Base-by-base conservation (phyloP, 2,329 filamentous ascomycete species). In the Sporothrix sp. region DNA sequence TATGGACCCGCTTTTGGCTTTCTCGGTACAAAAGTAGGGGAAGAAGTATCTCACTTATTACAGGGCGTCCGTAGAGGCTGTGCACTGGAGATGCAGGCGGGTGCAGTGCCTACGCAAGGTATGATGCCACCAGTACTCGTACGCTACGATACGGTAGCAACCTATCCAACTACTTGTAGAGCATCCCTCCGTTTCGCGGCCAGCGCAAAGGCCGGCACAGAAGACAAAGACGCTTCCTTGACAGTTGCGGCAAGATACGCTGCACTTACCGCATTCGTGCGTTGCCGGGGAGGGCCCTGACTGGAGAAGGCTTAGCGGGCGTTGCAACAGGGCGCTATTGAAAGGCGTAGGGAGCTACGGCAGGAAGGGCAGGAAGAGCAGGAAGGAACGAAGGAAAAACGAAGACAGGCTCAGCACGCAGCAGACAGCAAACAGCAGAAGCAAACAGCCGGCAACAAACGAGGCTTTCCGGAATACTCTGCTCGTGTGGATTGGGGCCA, bases 281-380 rank as follows among this genome's bases (percentile, higher is more conserved):
- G 51, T 53, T 51, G 48, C 48, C 49, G 47, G 54, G 46, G 28
- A 46, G 48, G 42, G 30, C 25, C 50, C 50, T 52, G 44, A 45
- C 55, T 49, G 16, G 25, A 52, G 51, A 48, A 36, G 53, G 55
- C 37, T 52, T 57, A 57, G 52, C 47, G 53, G 46, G 46, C 45
- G 39, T 48, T 53, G 51, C 47, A 48, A 52, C 37, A 53, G 37
- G 51, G 48, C 55, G 52, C 53, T 57, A 57, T 57, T 54, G 55
- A 44, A 56, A 46, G 37, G 14, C 23, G 16, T 13, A 14, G 33
- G 45, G 23, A 36, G 25, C 37, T 23, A 16, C n/a, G 21, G 18
- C 36, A 23, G 37, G 21, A 27, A 38, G 36, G 27, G 27, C 27
- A 20, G 32, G 18, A 39, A n/a, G n/a, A n/a, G n/a, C n/a, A n/a